Base-by-base conservation (phyloP, 768 basidiomycete species). In the Rubroboletus pulcherrimus region DNA sequence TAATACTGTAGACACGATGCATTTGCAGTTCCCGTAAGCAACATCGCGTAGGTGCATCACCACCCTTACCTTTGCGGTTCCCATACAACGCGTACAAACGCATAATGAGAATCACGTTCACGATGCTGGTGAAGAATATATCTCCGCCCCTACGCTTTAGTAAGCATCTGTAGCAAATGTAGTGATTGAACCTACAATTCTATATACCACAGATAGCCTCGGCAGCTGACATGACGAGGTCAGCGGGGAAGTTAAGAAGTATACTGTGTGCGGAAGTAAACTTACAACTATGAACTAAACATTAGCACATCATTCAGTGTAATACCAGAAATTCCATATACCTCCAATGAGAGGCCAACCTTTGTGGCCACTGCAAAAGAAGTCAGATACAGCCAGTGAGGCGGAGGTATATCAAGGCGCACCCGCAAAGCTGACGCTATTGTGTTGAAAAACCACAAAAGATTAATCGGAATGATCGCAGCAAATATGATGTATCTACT, bases 41-140 rank as follows among this genome's bases (percentile, higher is more conserved):
- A 37, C 11, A 17, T 0, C 29, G 6, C 12, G 7, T 15, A 43
- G 31, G 7, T 35, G 40, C 7, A 17, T 7, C n/a, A 40, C 29
- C 17, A 10, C 6, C 34, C 41, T 44, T 44, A 55, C 54, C 41
- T 44, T 38, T 55, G 14, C 54, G 47, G 12, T 38, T 43, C 35
- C 49, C 26, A 10, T 51, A 55, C 33, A 55, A 31, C 4, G 54
- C 54, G 9, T 55, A 51, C 8, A 55, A 38, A 10, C 54, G 48
- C 42, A 55, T 17, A 9, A 39, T 44, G 21, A 55, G 54, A 30
- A 55, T 51, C 6, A 43, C 11, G 17, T 55, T 55, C 8, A 55
- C 54, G 21, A 38, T 24, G n/a, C 9, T 55, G 14, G 49, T 51
- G 42, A 44, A 55, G 33, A 55, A 51, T 7, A 51, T 51, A 9